These are phyloP conservation scores for Pachysolen tannophilus DNA, from an alignment of 805 yeast species.

Conservation along the genomic window DNA sequence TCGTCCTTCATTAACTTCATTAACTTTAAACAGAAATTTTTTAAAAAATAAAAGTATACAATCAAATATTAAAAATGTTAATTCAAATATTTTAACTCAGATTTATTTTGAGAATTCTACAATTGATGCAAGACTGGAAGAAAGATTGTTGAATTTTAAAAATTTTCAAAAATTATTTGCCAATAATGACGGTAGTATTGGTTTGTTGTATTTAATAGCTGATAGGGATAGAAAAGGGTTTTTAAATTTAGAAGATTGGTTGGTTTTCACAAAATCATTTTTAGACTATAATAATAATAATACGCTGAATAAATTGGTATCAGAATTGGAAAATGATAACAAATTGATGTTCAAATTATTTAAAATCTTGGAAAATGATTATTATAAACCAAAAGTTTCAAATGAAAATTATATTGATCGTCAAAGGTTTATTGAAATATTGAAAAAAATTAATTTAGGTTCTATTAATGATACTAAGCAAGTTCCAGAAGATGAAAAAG, in stretches of 20 bases:
- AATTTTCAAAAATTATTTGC: slow-evolving; percentile 4
- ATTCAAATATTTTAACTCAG: no score
- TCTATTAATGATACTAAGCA: not conserved
- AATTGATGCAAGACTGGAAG: no score
- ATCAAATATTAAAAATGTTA: no score
- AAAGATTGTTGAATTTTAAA: no score
- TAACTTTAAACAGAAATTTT: no score
- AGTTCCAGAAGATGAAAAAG: not conserved
- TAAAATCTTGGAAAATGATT: slow-evolving; percentile 33
- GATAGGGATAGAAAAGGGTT: slow-evolving; percentile 68
- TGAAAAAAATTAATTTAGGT: slow-evolving; percentile 14
- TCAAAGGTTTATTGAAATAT: slow-evolving; percentile 16
- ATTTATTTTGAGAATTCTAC: no score
- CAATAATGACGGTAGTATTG: slow-evolving; percentile 22
- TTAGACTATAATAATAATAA: slow-evolving; percentile 19
- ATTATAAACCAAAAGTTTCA: slow-evolving; percentile 8
- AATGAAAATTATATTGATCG: slow-evolving; percentile 11
- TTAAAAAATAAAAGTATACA: no score
- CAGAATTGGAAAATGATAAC: slow-evolving; percentile 21
- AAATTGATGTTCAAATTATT: slow-evolving; percentile 47
- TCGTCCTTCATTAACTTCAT: no score
- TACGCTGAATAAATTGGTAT: slow-evolving; percentile 6
- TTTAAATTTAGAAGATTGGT: slow-evolving; percentile 64
- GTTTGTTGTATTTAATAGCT: slow-evolving; percentile 71
- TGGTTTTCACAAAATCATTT: slow-evolving; percentile 51